Conservation (phyloP, 2,329 filamentous ascomycete species). For the Sclerotinia minor region DNA sequence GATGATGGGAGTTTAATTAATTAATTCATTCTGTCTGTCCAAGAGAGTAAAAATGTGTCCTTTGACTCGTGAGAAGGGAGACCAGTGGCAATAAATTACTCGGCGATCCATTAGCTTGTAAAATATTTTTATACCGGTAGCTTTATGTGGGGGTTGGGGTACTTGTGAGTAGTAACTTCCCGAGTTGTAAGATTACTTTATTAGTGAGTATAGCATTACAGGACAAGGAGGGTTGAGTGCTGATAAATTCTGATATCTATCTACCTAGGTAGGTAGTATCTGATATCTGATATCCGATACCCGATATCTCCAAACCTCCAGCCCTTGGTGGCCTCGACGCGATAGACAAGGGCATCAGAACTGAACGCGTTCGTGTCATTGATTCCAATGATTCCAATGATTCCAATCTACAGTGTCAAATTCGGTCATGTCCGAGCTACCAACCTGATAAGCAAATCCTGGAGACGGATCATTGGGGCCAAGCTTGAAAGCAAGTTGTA, state of each 20-base stretch:
- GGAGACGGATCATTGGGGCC: constrained; percentile 2
- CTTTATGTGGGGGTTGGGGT: too few relatives aligned
- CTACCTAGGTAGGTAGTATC: too few relatives aligned
- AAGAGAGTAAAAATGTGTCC: constrained; percentile 36
- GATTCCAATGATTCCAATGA: neutral
- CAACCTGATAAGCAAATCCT: constrained; percentile 15
- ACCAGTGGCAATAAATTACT: constrained; percentile 25
- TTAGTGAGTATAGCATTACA: too few relatives aligned
- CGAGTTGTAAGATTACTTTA: too few relatives aligned
- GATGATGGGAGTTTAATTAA: neutral
- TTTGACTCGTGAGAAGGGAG: constrained; percentile 36
- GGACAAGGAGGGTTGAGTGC: too few relatives aligned
- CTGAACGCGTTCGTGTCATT: neutral
- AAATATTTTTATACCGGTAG: too few relatives aligned
- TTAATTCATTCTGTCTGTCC: neutral
- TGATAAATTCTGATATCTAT: neutral
- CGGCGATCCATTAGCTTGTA: too few relatives aligned
- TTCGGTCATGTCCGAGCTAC: constrained; percentile 3
- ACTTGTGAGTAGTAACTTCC: too few relatives aligned
- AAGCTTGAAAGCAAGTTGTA: neutral
- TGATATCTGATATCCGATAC: neutral
- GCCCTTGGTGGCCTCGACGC: too few relatives aligned
- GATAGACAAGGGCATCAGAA: neutral
- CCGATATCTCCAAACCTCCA: too few relatives aligned
- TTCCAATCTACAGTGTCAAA: constrained; percentile 1